These are phyloP conservation scores for Parietichytrium sp. DNA, from an alignment of 108 stramenopile species.

Conservation along the genomic window DNA sequence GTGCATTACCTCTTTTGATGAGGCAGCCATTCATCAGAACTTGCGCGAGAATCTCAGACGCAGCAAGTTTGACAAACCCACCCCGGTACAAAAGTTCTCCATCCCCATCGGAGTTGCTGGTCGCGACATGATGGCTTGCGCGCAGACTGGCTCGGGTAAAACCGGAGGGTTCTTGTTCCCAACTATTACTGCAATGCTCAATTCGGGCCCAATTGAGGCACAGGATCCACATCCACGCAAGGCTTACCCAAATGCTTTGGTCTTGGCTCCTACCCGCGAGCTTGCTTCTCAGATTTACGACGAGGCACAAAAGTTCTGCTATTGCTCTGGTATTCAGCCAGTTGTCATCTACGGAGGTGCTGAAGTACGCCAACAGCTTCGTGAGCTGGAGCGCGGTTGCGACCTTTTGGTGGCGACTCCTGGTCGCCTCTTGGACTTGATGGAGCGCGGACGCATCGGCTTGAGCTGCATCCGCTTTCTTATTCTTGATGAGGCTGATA, in stretches of 20 bases:
- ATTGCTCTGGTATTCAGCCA: conserved; percentile 80
- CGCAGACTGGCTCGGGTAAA: conserved; percentile 96
- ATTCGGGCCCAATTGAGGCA: conserved; percentile 37
- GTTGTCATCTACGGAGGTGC: conserved; percentile 96
- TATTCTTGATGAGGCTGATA: conserved; percentile 91
- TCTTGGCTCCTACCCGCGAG: conserved; percentile 96
- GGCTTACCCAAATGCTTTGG: conserved; percentile 75
- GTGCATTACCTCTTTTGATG: neutral
- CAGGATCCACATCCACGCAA: conserved; percentile 32
- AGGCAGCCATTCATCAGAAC: neutral
- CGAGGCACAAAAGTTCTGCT: conserved; percentile 91
- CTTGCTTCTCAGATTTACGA: conserved; percentile 95
- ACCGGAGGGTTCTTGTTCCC: conserved; percentile 69
- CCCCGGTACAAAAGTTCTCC: conserved; percentile 97
- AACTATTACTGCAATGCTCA: conserved; percentile 66
- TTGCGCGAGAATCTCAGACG: conserved; percentile 83
- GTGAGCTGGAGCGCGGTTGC: conserved; percentile 69
- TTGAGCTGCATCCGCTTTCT: conserved; percentile 78
- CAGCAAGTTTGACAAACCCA: conserved; percentile 88
- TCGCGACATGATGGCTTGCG: conserved; percentile 92
- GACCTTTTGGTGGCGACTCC: conserved; percentile 94
- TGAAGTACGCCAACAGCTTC: conserved; percentile 82
- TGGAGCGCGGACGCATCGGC: conserved; percentile 84
- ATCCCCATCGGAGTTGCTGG: conserved; percentile 78
- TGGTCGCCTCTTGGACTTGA: conserved; percentile 84